Percentiles rank a stretch among this genome's conserved stretches.
Conservation (phyloP, 2,329 filamentous ascomycete species). For the Fusarium agapanthi region DNA sequence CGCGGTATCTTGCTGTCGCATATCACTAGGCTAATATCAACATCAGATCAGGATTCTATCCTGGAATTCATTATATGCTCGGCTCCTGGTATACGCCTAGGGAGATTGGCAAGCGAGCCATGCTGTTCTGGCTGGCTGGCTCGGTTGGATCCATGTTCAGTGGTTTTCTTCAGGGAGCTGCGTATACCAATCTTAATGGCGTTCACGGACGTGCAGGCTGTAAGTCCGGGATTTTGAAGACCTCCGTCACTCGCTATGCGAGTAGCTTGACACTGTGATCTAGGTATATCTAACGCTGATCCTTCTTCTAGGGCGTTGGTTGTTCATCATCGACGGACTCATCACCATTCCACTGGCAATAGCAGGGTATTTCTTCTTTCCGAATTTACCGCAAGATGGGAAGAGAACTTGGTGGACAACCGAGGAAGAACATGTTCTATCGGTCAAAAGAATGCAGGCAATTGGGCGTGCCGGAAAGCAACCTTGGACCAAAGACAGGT, state of each 20-base stretch:
- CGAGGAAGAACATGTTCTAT: conserved; percentile 35
- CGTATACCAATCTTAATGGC: conserved; percentile 22
- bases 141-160: conserved; percentile 19
- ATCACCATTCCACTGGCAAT: conserved; percentile 33
- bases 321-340: conserved; percentile 48
- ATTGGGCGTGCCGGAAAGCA: conserved; percentile 27
- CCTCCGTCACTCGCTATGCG: background rate
- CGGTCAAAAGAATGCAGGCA: background rate
- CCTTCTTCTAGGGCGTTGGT: conserved; percentile 36
- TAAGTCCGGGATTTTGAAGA: accelerated
- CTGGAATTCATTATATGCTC: conserved; percentile 40
- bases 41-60: conserved; percentile 60
- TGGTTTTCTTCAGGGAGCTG: conserved; percentile 31
- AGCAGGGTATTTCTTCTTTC: conserved; percentile 43
- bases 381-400: conserved; percentile 38
- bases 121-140: conserved; percentile 33
- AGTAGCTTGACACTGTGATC: too few relatives aligned
- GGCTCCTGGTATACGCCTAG: conserved; percentile 36
- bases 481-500: conserved; percentile 22
- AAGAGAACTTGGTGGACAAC: conserved; percentile 40
- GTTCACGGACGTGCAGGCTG: conserved; percentile 23
- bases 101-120: conserved; percentile 34
- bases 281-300: background rate
- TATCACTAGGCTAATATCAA: conserved; percentile 43
- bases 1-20: background rate